phyloP scores from a whole-genome alignment of 306 rosid genomes.

The Castanea crenata region DNA sequence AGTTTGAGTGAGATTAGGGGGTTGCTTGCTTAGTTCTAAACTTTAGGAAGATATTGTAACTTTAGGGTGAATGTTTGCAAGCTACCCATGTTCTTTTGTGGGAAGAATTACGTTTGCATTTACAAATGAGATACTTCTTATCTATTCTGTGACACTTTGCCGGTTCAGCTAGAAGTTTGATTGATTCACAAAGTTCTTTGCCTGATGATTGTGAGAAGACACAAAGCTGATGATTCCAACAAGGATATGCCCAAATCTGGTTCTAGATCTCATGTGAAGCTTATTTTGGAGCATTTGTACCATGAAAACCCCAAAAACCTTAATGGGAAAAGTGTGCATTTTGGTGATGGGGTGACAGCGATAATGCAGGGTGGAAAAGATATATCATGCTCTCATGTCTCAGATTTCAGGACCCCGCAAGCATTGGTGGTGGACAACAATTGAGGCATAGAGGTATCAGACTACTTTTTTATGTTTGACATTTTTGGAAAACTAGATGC shows the following conservation, averaged over 20 bases:
- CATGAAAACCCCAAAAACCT: constrained; percentile 24
- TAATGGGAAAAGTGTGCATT: constrained; percentile 26
- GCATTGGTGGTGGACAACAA: constrained; percentile 77
- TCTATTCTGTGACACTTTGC: constrained; percentile 9
- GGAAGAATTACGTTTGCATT: constrained; percentile 7
- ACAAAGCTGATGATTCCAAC: background rate
- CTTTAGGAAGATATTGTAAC: too few species aligned
- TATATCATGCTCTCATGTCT: constrained; percentile 30
- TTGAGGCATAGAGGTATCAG: constrained; percentile 71
- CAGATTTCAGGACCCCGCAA: constrained; percentile 81
- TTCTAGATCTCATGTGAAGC: constrained; percentile 27
- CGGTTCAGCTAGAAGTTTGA: constrained; percentile 31
- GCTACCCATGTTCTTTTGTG: background rate
- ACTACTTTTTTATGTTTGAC: background rate
- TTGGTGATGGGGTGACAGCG: constrained; percentile 18
- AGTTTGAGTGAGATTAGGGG: too few species aligned
- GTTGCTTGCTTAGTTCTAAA: too few species aligned
- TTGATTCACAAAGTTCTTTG: constrained; percentile 29
- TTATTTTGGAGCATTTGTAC: constrained; percentile 26
- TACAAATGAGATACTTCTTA: constrained; percentile 3
- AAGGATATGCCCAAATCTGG: constrained; percentile 25
- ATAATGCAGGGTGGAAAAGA: constrained; percentile 28
- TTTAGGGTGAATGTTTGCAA: too few species aligned
- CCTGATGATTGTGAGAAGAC: constrained; percentile 27
- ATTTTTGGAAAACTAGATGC: background rate